These are phyloP conservation scores for Herpotrichia juniperi DNA, from an alignment of 2,329 filamentous ascomycete species.

Conservation along the genomic window DNA sequence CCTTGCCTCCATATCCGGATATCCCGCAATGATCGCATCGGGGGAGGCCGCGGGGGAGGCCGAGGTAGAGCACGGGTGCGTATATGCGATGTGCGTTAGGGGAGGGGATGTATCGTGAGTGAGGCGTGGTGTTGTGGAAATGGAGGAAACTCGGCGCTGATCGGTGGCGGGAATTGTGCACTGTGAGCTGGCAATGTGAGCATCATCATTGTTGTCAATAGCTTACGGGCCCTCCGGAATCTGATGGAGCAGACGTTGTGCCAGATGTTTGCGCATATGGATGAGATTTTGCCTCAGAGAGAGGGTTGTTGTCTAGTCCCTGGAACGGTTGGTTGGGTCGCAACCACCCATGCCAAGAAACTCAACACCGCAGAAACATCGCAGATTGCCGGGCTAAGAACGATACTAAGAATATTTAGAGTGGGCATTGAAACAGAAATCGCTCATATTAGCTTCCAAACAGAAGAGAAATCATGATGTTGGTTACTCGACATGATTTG, in stretches of 20 bases:
- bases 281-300: neutral
- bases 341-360: neutral
- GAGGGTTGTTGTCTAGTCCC: neutral
- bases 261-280: neutral
- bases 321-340: neutral
- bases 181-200: slow-evolving; percentile 13
- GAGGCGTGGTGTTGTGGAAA: slow-evolving; percentile 3
- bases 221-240: neutral
- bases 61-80: neutral
- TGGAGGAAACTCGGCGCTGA: slow-evolving; percentile 7
- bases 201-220: neutral
- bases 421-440: neutral
- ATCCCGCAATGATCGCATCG: neutral
- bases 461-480: neutral
- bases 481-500: slow-evolving; percentile 3
- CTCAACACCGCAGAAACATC: neutral
- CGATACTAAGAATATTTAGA: no score
- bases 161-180: slow-evolving; percentile 17
- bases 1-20: no score
- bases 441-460: neutral
- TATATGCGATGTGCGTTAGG: neutral
- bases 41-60: no score
- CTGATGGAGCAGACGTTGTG: neutral
- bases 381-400: neutral
- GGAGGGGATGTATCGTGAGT: neutral